These are phyloP conservation scores for Arachnopeziza araneosa DNA, from an alignment of 2,329 filamentous ascomycete genomes.

Conservation along the genomic window DNA sequence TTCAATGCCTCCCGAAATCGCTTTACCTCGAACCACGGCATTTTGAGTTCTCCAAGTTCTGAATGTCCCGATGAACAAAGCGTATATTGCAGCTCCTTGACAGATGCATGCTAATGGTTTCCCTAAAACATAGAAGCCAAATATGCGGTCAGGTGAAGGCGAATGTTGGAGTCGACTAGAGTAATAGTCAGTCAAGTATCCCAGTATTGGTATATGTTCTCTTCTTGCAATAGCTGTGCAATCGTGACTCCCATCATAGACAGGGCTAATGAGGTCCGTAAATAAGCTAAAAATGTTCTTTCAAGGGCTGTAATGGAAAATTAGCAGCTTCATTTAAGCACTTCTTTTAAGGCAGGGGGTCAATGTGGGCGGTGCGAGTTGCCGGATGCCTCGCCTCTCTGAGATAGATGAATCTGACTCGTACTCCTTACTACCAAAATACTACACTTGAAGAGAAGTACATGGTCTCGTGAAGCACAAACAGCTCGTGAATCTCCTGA, in stretches of 20 bases:
- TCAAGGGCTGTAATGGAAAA: constrained; percentile 54
- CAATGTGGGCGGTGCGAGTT: background rate
- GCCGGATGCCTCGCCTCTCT: background rate
- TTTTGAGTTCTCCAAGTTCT: constrained; percentile 58
- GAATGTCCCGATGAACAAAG: constrained; percentile 45
- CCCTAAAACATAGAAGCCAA: constrained; percentile 57
- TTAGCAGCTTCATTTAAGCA: background rate
- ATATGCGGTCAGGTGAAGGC: constrained; percentile 29
- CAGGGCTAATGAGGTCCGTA: constrained; percentile 64
- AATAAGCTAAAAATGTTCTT: constrained; percentile 67
- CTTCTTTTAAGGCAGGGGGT: background rate
- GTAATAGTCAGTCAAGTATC: constrained; percentile 21
- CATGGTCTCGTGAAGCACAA: background rate
- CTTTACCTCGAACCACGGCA: constrained; percentile 51
- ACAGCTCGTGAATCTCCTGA: background rate
- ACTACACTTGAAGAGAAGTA: background rate
- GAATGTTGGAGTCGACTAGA: constrained; percentile 43
- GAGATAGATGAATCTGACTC: background rate
- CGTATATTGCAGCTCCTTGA: constrained; percentile 36
- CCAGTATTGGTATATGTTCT: constrained; percentile 5
- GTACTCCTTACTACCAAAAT: background rate
- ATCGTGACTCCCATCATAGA: constrained; percentile 61
- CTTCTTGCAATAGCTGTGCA: constrained; percentile 55
- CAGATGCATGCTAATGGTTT: constrained; percentile 48
- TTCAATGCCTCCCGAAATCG: constrained; percentile 55